Base-by-base conservation (phyloP, 768 basidiomycete species). In the Pleurotus pulmonarius region DNA sequence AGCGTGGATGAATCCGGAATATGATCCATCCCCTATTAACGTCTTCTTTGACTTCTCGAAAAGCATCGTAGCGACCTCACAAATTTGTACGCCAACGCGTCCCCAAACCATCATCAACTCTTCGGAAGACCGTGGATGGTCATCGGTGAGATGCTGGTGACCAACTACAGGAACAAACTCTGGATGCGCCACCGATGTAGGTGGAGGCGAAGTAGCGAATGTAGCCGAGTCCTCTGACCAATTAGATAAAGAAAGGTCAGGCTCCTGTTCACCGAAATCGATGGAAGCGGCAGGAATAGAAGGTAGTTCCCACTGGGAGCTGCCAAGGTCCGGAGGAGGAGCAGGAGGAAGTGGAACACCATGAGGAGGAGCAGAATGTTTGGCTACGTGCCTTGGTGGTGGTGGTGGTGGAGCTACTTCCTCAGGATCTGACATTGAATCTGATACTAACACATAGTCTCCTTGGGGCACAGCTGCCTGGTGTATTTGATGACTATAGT, bases 1-100 rank as follows among this genome's bases (percentile, higher is more conserved):
- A 4, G 85, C 79, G 13, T 75, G 67, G 22, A 96, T 81, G 66
- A 94, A 94, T 3, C 93, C 92, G 3, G 78, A 73, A 56, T 90
- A 87, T 44, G 89, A 86, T 9, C 94, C 94, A 64, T 96, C 93
- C 4, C 92, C 94, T 25, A 94, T 79, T 40, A 93, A 76, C 6
- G 78, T 66, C 69, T 83, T 87, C 72, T 88, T 93, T 39, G 90
- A 92, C 61, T 87, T 86, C 37, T 90, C 88, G 59, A 78, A 81
- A 51, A 94, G 66, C 40, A 74, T 70, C 13, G 81, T 79, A 1
- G 94, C 92, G 0, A 81, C 77, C 60, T 90, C 84, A 64, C 83
- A 81, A 3, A 96, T 78, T 56, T 84, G 84, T 3, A 85, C 82
- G 9, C 94, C 94, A 1, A 90, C 83, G 25, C 84, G 82, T 4